phyloP scores from a whole-genome alignment of 2,329 filamentous ascomycete species.

The Colletotrichum tropicale region DNA sequence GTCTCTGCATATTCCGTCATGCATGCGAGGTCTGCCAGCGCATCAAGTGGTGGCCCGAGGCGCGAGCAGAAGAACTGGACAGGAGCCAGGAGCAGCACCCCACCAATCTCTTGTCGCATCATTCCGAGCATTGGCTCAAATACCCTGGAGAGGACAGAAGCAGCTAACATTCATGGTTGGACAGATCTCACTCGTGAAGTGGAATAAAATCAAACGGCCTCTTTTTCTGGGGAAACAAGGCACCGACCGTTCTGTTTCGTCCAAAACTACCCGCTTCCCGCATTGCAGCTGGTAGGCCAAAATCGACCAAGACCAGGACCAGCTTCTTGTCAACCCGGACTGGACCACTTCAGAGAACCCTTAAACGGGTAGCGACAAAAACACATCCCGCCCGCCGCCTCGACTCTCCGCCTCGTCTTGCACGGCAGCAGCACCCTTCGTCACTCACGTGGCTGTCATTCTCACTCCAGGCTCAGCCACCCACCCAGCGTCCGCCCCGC shows the following conservation, averaged over 20 bases:
- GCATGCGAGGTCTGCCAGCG: conserved; percentile 53
- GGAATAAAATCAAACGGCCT: conserved; percentile 31
- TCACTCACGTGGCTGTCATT: conserved; percentile 50
- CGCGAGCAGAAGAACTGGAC: conserved; percentile 35
- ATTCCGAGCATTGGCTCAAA: conserved; percentile 41
- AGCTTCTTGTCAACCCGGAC: not conserved
- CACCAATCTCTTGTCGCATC: conserved; percentile 37
- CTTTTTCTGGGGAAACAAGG: conserved; percentile 32
- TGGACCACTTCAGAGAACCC: not conserved
- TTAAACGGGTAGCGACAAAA: not conserved
- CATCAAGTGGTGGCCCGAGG: conserved; percentile 53
- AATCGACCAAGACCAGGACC: not conserved
- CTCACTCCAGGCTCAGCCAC: conserved; percentile 39
- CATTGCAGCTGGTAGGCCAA: conserved; percentile 28
- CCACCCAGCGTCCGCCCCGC: conserved; percentile 37
- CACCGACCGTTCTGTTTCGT: conserved; percentile 35
- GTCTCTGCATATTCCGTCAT: conserved; percentile 64
- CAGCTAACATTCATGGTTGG: conserved; percentile 46
- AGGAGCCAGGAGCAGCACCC: conserved; percentile 6
- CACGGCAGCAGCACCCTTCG: conserved; percentile 11
- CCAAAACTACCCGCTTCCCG: conserved; percentile 34
- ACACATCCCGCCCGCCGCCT: not conserved
- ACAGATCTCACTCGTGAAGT: conserved; percentile 36
- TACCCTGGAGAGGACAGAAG: conserved; percentile 27
- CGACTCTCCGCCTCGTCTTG: not conserved